A percentile compares a stretch with the other conserved stretches of the same genome.
Evolutionary conservation across 2,329 filamentous ascomycete species (phyloP).

Genomic region (Alternaria postmessia): DNA sequence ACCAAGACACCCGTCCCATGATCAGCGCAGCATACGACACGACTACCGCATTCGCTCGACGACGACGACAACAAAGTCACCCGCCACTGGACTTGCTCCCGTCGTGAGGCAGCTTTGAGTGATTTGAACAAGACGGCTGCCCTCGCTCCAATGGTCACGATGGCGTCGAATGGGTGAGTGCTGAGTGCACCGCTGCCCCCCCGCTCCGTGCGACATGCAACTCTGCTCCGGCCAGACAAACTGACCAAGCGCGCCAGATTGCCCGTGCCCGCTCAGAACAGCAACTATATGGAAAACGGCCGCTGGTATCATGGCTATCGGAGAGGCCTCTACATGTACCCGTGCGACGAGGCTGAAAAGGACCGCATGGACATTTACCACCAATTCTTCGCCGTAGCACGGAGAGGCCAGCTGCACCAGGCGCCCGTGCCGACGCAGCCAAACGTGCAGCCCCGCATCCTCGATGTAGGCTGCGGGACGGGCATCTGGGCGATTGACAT

Average conservation of each 20-base stretch:
- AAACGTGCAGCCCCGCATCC: constrained; percentile 58
- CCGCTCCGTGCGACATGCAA: constrained; percentile 44
- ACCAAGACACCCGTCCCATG: constrained; percentile 10
- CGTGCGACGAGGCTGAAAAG: constrained; percentile 79
- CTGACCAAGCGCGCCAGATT: constrained; percentile 36
- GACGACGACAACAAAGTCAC: background rate
- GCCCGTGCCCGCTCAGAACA: constrained; percentile 51
- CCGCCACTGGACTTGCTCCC: background rate
- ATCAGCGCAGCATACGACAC: constrained; percentile 17
- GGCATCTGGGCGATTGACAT: constrained; percentile 93
- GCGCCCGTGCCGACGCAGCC: constrained; percentile 50
- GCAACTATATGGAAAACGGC: constrained; percentile 69
- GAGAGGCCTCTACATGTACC: constrained; percentile 75
- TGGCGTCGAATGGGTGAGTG: constrained; percentile 56
- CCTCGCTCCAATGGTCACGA: constrained; percentile 52
- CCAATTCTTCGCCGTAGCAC: constrained; percentile 74
- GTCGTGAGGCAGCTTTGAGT: too few species aligned
- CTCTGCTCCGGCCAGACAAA: constrained; percentile 11
- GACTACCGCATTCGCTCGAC: constrained; percentile 16
- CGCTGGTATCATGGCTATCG: constrained; percentile 74
- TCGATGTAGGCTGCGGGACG: constrained; percentile 82
- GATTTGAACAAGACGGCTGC: background rate
- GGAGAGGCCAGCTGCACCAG: constrained; percentile 59
- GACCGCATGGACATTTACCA: constrained; percentile 85
- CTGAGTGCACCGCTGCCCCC: constrained; percentile 6